A percentile compares a stretch with the other conserved stretches of the same genome.
Conservation (phyloP, 1,284 basidiomycete genomes). For the Laetiporus sulphureus region DNA sequence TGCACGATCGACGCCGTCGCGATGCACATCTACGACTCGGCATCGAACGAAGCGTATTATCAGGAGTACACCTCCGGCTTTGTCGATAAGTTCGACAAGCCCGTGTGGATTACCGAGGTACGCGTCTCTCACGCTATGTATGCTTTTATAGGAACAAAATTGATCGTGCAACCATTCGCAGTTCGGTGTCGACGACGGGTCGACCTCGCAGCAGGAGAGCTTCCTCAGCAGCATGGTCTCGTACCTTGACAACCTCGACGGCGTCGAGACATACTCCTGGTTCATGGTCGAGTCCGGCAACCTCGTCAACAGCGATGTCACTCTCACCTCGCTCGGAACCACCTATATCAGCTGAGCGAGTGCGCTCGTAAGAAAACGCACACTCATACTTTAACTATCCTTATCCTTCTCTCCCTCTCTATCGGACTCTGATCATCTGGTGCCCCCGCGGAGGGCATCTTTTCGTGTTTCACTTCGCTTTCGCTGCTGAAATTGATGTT, state of each 20-base stretch:
- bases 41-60: conserved; percentile 26
- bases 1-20: conserved; percentile 27
- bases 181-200: conserved; percentile 26
- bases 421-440: no score
- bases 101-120: conserved; percentile 26
- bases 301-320: conserved; percentile 20
- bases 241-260: conserved; percentile 22
- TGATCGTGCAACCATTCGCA: no score
- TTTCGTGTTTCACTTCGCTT: no score
- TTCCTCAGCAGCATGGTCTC: conserved; percentile 26
- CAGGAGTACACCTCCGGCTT: conserved; percentile 25
- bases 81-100: conserved; percentile 22
- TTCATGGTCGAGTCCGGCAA: conserved; percentile 23
- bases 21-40: conserved; percentile 29
- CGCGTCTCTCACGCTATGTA: not conserved
- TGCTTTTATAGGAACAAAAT: no score
- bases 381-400: no score
- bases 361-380: no score
- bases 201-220: conserved; percentile 17
- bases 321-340: conserved; percentile 13
- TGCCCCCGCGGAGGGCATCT: no score
- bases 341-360: conserved; percentile 1
- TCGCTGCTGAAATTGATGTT: no score
- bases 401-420: no score
- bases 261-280: conserved; percentile 24